Percentiles rank a stretch among this genome's conserved stretches.
phyloP scores from a whole-genome alignment of 352 stramenopile species.

The Phytophthora citricola region DNA sequence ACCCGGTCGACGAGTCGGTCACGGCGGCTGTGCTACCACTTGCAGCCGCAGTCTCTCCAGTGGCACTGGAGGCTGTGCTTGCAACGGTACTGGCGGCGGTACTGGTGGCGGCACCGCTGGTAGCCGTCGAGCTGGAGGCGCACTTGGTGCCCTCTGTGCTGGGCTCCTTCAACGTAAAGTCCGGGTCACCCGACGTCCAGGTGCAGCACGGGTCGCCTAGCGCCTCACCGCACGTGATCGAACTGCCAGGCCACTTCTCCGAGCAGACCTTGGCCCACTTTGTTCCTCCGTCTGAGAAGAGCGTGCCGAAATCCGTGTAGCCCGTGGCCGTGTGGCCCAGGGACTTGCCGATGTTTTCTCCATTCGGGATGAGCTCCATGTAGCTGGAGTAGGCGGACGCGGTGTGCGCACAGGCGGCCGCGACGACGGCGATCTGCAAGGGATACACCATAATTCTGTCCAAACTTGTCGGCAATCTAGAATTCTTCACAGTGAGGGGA shows the following conservation, averaged over 20 bases:
- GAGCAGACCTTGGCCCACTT: conserved; percentile 49
- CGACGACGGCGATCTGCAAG: conserved; percentile 34
- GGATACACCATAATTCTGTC: conserved; percentile 30
- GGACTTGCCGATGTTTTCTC: conserved; percentile 46
- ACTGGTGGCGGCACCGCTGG: conserved; percentile 20
- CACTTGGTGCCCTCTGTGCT: conserved; percentile 44
- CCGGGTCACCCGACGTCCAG: conserved; percentile 44
- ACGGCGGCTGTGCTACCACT: conserved; percentile 19
- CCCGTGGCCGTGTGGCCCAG: conserved; percentile 39
- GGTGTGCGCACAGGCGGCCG: conserved; percentile 29
- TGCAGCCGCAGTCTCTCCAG: conserved; percentile 11
- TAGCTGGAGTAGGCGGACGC: conserved; percentile 37
- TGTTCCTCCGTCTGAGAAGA: conserved; percentile 45
- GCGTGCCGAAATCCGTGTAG: conserved; percentile 56
- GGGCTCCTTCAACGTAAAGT: conserved; percentile 42
- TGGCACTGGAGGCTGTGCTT: conserved; percentile 5
- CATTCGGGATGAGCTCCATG: conserved; percentile 53
- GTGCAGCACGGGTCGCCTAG: conserved; percentile 49
- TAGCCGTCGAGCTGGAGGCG: conserved; percentile 28
- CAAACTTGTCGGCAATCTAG: conserved; percentile 19
- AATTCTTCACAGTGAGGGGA: conserved; percentile 33
- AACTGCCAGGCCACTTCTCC: conserved; percentile 50
- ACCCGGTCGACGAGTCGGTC: conserved; percentile 6
- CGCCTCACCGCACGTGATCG: conserved; percentile 45
- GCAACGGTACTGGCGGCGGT: conserved; percentile 9